Percentiles rank a stretch among this genome's conserved stretches.
Conservation (phyloP, 352 stramenopile species). For the Albugo laibachii region DNA sequence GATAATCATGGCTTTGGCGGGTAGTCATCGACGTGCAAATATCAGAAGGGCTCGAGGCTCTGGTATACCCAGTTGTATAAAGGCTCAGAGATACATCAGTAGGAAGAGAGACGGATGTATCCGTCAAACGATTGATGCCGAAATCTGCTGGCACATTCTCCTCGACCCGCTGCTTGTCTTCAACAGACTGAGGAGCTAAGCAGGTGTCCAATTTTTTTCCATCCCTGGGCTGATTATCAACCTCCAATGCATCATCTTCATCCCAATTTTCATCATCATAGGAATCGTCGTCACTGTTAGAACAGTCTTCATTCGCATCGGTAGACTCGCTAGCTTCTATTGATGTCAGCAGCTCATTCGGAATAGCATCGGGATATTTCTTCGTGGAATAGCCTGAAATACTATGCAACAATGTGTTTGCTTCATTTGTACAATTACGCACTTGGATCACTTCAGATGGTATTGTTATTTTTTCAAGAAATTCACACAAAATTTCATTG, state of each 20-base stretch:
- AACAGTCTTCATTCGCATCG: background rate
- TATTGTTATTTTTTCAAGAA: too few relatives aligned
- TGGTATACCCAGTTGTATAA: slow-evolving; percentile 21
- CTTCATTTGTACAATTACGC: too few relatives aligned
- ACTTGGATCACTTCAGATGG: too few relatives aligned
- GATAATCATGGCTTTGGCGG: background rate
- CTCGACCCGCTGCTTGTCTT: background rate
- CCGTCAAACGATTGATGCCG: slow-evolving; percentile 1
- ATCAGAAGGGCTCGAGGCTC: background rate
- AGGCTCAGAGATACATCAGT: slow-evolving; percentile 14
- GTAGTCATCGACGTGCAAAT: background rate
- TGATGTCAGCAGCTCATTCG: too few relatives aligned
- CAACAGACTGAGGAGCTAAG: background rate
- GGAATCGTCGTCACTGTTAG: background rate
- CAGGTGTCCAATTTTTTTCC: background rate
- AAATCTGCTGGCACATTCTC: background rate
- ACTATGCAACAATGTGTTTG: too few relatives aligned
- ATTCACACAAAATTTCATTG: too few relatives aligned
- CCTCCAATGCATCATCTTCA: background rate
- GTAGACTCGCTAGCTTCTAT: too few relatives aligned
- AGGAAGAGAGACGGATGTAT: slow-evolving; percentile 4
- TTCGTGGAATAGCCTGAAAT: too few relatives aligned
- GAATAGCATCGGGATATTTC: too few relatives aligned
- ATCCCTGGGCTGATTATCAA: background rate
- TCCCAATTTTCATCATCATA: background rate